A percentile compares a stretch with the other conserved stretches of the same genome.
Conservation (phyloP, 129 eudicot genomes). For the Ambrosia trifida region DNA sequence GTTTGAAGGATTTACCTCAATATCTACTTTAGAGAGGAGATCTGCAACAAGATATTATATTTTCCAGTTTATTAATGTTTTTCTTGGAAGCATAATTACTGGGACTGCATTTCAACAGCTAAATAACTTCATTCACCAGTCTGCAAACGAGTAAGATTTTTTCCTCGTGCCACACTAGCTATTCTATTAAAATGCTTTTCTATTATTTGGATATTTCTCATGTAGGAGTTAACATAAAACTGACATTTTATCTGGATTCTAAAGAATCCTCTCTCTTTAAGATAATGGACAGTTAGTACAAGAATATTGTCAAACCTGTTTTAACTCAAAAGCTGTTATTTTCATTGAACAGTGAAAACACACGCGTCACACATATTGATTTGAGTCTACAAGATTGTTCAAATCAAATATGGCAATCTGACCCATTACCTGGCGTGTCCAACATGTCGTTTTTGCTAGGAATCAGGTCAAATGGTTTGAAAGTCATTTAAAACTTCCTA, state of each 20-base stretch:
- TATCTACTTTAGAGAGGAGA: constrained; percentile 69
- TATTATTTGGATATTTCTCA: not conserved
- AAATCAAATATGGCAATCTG: too few relatives aligned
- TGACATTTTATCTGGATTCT: too few relatives aligned
- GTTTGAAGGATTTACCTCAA: constrained; percentile 63
- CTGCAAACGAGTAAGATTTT: constrained; percentile 62
- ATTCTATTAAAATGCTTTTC: not conserved
- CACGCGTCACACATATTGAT: not conserved
- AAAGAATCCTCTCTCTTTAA: too few relatives aligned
- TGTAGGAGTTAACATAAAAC: not conserved
- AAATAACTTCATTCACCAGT: constrained; percentile 57
- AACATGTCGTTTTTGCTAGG: too few relatives aligned
- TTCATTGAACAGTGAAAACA: not conserved
- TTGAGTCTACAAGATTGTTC: not conserved
- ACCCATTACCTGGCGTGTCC: too few relatives aligned
- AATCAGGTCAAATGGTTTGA: not conserved
- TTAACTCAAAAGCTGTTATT: too few relatives aligned
- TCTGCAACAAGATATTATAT: constrained; percentile 68
- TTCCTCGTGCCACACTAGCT: not conserved
- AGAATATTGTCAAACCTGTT: too few relatives aligned
- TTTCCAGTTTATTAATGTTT: constrained; percentile 64
- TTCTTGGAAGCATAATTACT: constrained; percentile 80
- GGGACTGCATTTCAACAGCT: constrained; percentile 77
- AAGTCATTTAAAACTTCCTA: not conserved
- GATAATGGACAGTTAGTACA: too few relatives aligned